A percentile compares a stretch with the other conserved stretches of the same genome.
phyloP scores from a whole-genome alignment of 345 rosid genomes.

The Dipteronia dyeriana region DNA sequence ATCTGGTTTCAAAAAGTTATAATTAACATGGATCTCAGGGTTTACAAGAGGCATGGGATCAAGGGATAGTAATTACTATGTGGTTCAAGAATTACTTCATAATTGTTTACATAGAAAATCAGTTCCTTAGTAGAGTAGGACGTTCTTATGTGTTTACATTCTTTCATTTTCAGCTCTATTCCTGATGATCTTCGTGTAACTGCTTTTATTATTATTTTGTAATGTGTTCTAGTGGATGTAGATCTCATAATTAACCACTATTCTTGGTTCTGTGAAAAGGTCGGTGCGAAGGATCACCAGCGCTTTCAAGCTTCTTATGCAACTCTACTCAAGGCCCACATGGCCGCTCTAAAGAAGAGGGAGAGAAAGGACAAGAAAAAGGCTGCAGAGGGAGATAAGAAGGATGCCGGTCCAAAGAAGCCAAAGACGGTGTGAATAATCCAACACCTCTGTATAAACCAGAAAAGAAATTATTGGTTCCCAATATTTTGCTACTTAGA shows the following conservation, averaged over 20 bases:
- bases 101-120: no score
- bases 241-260: conserved; percentile 12
- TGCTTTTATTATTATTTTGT: neutral
- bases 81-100: no score
- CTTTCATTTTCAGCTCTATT: neutral
- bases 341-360: conserved; percentile 87
- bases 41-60: neutral
- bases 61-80: neutral
- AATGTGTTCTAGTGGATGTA: neutral
- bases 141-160: neutral
- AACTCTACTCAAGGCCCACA: conserved; percentile 85
- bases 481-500: neutral
- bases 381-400: conserved; percentile 57
- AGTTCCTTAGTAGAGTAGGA: no score
- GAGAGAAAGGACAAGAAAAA: conserved; percentile 93
- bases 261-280: conserved; percentile 42
- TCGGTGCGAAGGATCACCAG: conserved; percentile 87
- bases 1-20: neutral
- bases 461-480: neutral
- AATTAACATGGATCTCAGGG: neutral
- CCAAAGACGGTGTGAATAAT: conserved; percentile 36
- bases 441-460: conserved; percentile 7
- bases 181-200: neutral
- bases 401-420: conserved; percentile 35
- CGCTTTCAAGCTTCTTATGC: conserved; percentile 96